Evolutionary conservation across 768 basidiomycete species (phyloP).

Genomic region (Leccinum fibrillosum): DNA sequence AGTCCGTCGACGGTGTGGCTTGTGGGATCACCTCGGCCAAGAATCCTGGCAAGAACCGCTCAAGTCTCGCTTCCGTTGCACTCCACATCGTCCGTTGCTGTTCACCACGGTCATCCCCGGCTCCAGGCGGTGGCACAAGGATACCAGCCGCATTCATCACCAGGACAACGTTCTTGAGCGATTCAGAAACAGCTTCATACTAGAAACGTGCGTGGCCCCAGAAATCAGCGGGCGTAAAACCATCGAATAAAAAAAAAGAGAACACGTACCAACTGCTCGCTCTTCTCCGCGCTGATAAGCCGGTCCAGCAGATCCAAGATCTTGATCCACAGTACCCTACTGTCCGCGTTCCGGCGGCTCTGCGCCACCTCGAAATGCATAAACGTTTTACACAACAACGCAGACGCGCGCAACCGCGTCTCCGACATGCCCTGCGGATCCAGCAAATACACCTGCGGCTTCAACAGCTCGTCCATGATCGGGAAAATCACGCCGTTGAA

Average conservation of each 20-base stretch:
- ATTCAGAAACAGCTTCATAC: slow-evolving; percentile 96
- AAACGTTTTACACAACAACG: slow-evolving; percentile 92
- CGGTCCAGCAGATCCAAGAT: slow-evolving; percentile 87
- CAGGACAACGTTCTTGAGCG: slow-evolving; percentile 91
- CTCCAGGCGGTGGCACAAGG: slow-evolving; percentile 56
- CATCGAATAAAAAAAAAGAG: not conserved
- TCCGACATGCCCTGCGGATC: slow-evolving; percentile 90
- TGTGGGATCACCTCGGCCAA: slow-evolving; percentile 61
- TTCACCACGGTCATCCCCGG: slow-evolving; percentile 49
- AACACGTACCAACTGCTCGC: slow-evolving; percentile 72
- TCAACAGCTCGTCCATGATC: slow-evolving; percentile 85
- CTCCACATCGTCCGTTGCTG: slow-evolving; percentile 76
- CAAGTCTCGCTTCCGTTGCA: slow-evolving; percentile 81
- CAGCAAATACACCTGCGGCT: slow-evolving; percentile 70
- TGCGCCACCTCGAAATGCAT: slow-evolving; percentile 88
- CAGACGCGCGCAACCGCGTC: slow-evolving; percentile 82
- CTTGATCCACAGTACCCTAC: slow-evolving; percentile 80
- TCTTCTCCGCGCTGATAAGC: slow-evolving; percentile 80
- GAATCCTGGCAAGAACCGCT: slow-evolving; percentile 91
- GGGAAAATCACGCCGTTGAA: slow-evolving; percentile 92
- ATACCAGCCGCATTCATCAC: slow-evolving; percentile 92
- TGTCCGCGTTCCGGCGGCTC: slow-evolving; percentile 53
- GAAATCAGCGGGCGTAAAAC: slow-evolving; percentile 4
- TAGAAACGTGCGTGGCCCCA: slow-evolving; percentile 27
- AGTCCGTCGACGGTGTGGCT: slow-evolving; percentile 10